These are phyloP conservation scores for Aristolochia contorta DNA, from an alignment of 164 flowering plant species.

Conservation along the genomic window DNA sequence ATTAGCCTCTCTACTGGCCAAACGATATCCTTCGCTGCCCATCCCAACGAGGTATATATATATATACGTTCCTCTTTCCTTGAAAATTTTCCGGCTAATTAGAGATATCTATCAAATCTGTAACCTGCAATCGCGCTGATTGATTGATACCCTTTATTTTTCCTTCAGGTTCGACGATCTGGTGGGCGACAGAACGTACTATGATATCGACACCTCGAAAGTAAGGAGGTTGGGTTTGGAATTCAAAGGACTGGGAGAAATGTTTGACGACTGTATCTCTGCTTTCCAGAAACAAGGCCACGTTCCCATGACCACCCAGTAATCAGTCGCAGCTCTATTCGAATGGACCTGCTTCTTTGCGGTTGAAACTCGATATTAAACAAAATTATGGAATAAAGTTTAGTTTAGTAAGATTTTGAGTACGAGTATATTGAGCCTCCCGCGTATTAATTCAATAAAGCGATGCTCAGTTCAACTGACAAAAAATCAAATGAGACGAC, in stretches of 20 bases:
- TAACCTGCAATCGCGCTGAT: too few relatives aligned
- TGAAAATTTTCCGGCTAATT: neutral
- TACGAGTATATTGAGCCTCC: too few relatives aligned
- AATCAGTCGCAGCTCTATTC: too few relatives aligned
- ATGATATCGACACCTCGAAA: conserved; percentile 60
- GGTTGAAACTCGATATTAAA: too few relatives aligned
- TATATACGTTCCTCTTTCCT: conserved; percentile 4
- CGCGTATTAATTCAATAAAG: too few relatives aligned
- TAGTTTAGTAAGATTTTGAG: too few relatives aligned
- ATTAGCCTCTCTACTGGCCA: conserved; percentile 33
- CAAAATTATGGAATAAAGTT: too few relatives aligned
- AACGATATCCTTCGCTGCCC: conserved; percentile 52
- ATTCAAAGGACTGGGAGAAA: conserved; percentile 64
- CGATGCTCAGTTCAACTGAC: too few relatives aligned
- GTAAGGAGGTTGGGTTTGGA: conserved; percentile 53
- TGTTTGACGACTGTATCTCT: conserved; percentile 80
- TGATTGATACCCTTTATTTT: neutral
- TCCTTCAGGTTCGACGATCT: conserved; percentile 5
- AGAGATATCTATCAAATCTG: too few relatives aligned
- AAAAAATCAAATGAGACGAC: too few relatives aligned
- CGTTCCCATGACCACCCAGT: neutral
- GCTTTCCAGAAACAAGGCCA: conserved; percentile 60
- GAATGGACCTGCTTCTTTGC: too few relatives aligned
- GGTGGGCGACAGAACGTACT: conserved; percentile 20
- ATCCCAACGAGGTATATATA: conserved; percentile 49